A percentile compares a stretch with the other conserved stretches of the same genome.
Conservation (phyloP, 169 alveolate species). For the Pseudocohnilembus persalinus region DNA sequence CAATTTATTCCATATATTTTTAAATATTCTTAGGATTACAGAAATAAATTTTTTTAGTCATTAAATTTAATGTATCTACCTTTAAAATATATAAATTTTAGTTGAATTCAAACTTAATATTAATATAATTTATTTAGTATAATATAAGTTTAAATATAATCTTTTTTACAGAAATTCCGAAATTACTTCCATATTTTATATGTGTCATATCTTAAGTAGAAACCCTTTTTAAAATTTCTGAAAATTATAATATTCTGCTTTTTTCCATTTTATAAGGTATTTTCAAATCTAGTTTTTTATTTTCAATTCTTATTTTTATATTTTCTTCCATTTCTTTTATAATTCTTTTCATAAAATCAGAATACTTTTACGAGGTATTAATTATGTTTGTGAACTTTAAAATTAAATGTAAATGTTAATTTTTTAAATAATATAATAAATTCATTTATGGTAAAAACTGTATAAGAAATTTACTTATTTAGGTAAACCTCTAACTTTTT, state of each 20-base stretch:
- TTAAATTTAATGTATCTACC: neutral
- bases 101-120: too few relatives aligned
- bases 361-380: conserved; percentile 11
- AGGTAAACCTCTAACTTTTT: conserved; percentile 4
- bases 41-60: neutral
- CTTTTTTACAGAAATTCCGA: conserved; percentile 38
- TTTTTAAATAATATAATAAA: neutral
- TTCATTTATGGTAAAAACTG: neutral
- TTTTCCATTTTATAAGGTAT: conserved; percentile 28
- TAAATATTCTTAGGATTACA: neutral
- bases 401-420: neutral
- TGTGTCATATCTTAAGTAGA: conserved; percentile 37
- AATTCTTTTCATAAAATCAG: conserved; percentile 27
- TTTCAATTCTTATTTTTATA: conserved; percentile 20
- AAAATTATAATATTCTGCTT: conserved; percentile 36
- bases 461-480: conserved; percentile 2
- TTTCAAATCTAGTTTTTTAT: conserved; percentile 4
- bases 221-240: conserved; percentile 37
- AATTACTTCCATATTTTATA: conserved; percentile 33
- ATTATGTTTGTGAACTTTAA: conserved; percentile 19
- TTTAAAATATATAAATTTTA: too few relatives aligned
- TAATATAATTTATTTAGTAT: too few relatives aligned
- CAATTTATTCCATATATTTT: neutral
- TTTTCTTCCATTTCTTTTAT: conserved; percentile 13
- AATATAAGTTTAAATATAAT: too few relatives aligned